These are phyloP conservation scores for Kwoniella newhampshirensis DNA, from an alignment of 768 basidiomycete species.

Conservation along the genomic window DNA sequence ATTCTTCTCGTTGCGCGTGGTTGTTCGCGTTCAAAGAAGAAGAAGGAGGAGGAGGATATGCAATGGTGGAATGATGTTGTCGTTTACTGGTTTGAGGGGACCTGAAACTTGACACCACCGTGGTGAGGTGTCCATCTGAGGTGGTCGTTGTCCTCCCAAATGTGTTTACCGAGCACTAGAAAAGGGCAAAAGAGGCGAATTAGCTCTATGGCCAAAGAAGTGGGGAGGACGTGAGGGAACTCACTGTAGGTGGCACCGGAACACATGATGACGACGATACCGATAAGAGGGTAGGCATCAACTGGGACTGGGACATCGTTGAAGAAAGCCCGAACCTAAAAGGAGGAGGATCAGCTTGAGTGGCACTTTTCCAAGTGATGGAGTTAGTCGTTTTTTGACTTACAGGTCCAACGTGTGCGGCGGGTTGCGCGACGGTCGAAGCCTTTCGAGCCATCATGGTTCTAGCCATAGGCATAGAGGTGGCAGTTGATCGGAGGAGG, in stretches of 20 bases:
- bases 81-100: slow-evolving; percentile 11
- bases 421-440: slow-evolving; percentile 10
- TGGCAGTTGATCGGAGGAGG: slow-evolving; percentile 10
- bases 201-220: neutral
- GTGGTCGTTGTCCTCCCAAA: slow-evolving; percentile 24
- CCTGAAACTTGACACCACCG: slow-evolving; percentile 23
- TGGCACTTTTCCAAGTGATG: neutral
- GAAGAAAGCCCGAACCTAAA: slow-evolving; percentile 22
- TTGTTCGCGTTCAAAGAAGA: no score
- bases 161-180: slow-evolving; percentile 15
- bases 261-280: slow-evolving; percentile 27
- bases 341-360: slow-evolving; percentile 1
- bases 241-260: slow-evolving; percentile 26
- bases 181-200: neutral
- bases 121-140: slow-evolving; percentile 18
- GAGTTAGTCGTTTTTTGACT: no score
- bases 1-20: no score
- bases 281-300: slow-evolving; percentile 31
- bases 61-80: no score
- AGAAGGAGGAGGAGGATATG: no score
- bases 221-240: neutral
- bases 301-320: slow-evolving; percentile 22
- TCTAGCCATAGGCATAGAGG: slow-evolving; percentile 4
- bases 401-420: slow-evolving; percentile 8
- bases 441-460: slow-evolving; percentile 9